Percentiles rank a stretch among this genome's conserved stretches.
These are phyloP conservation scores for Hymenochaete sp. DNA, from an alignment of 1,284 basidiomycete species.

Conservation along the genomic window DNA sequence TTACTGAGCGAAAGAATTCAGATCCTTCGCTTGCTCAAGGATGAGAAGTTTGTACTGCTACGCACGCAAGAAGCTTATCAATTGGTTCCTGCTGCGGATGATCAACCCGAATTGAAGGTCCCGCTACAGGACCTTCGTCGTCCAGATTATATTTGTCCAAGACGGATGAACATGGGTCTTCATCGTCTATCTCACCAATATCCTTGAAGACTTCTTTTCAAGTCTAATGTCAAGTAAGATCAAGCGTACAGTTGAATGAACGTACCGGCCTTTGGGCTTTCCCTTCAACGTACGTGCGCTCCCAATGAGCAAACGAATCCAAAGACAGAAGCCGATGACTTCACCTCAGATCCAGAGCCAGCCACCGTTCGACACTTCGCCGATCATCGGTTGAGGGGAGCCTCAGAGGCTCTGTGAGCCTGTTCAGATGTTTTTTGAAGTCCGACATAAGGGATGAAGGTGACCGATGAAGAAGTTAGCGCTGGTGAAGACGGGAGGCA, in stretches of 20 bases:
- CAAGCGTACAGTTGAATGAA: too few species aligned
- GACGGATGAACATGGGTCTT: conserved; percentile 24
- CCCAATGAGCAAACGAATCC: too few species aligned
- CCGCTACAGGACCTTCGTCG: not conserved
- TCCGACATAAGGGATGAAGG: conserved; percentile 17
- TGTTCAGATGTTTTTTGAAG: conserved; percentile 26
- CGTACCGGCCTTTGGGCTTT: too few species aligned
- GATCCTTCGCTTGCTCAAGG: conserved; percentile 9
- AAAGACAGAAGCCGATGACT: too few species aligned
- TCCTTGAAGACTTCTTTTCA: conserved; percentile 5
- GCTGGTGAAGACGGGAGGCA: not conserved
- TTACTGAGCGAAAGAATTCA: conserved; percentile 23
- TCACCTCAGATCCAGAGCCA: conserved; percentile 23
- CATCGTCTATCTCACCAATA: conserved; percentile 12
- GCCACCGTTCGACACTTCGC: conserved; percentile 32
- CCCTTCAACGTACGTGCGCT: too few species aligned
- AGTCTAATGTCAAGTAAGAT: not conserved
- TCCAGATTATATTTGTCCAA: conserved; percentile 19
- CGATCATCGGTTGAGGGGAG: conserved; percentile 27
- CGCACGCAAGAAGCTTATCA: conserved; percentile 28
- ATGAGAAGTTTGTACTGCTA: conserved; percentile 17
- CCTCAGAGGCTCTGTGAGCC: conserved; percentile 24
- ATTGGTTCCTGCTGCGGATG: conserved; percentile 14
- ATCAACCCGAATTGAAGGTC: conserved; percentile 7
- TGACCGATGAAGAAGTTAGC: not conserved